phyloP scores from a whole-genome alignment of 179 eudicot species.

The Pouteria campechiana region DNA sequence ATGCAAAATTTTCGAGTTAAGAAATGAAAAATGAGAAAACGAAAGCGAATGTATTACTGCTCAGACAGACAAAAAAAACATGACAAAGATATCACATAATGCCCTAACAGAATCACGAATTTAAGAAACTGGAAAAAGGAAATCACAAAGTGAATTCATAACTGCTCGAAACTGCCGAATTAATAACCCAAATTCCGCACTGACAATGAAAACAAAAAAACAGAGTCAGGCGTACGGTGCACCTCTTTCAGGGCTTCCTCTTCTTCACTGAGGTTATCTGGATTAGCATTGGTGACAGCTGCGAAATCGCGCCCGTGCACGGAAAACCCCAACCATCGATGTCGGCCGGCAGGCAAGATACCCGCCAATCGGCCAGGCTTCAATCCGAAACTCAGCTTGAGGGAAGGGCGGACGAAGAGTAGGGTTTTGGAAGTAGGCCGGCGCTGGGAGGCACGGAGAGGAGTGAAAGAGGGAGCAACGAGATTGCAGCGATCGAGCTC shows the following conservation, averaged over 20 bases:
- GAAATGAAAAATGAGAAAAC: no score
- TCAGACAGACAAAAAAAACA: no score
- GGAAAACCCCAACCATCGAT: constrained; percentile 2
- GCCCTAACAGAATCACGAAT: no score
- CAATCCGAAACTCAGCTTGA: not conserved
- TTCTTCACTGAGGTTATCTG: constrained; percentile 10
- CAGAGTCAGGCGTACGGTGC: no score
- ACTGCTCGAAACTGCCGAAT: no score
- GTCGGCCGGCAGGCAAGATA: not conserved
- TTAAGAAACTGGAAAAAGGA: no score
- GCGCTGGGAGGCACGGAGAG: constrained; percentile 4
- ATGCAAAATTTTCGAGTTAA: no score
- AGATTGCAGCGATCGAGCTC: constrained; percentile 11
- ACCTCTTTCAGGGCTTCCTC: constrained; percentile 8
- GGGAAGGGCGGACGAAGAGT: not conserved
- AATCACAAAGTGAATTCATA: no score
- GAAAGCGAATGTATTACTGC: no score
- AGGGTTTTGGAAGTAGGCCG: constrained; percentile 5
- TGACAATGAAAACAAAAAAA: no score
- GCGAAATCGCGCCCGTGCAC: constrained; percentile 2
- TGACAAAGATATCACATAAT: no score
- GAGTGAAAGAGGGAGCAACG: constrained; percentile 8
- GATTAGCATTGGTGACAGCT: constrained; percentile 17
- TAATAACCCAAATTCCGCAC: not conserved
- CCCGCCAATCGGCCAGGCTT: not conserved